Base-by-base conservation (phyloP, 768 basidiomycete species). In the Collybia mongolica region DNA sequence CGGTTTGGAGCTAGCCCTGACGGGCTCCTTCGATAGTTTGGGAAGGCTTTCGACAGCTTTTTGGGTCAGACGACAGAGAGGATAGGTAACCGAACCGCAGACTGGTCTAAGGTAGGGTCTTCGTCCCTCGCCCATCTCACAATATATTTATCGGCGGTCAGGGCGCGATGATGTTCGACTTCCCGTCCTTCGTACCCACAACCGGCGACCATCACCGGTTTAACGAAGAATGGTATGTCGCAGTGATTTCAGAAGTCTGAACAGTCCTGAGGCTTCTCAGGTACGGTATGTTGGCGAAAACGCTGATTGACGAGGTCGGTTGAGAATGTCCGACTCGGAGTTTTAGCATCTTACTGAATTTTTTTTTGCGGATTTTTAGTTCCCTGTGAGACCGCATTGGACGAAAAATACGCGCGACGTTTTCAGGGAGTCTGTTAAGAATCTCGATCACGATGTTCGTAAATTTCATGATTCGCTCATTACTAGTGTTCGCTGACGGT, bases 141-240 rank as follows among this genome's bases (percentile, higher is more conserved):
- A n/a, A 32, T 44, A 46, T 11, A 1, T 38, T 15, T 14, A 20
- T 18, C 15, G 26, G 15, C 2, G 29, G 2, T 3, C 39, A 71
- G 67, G 70, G 70, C 19, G 66, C 66, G 7, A 67, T 71, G 51
- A 71, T 71, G 69, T 68, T 70, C 49, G 70, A 71, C 55, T 70
- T 70, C 60, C 68, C 69, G 15, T 62, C 65, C 6, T 70, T 67
- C 49, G 52, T 63, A 1, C 67, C 70, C 1, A 67, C 64, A 1
- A 57, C 56, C 19, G 70, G 68, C 8, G 66, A 69, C 46, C 66
- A 61, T 40, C 61, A 64, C 53, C 64, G 70, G 8, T 70, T 63
- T 29, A 70, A 69, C 45, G 68, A 69, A 49, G 55, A 57, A 20
- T 70, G 68, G 67, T 67, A 54, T n/a, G 54, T 49, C 9, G 46